Conservation (phyloP, 2,329 filamentous ascomycete species). For the Hymenoscyphus salicellus region DNA sequence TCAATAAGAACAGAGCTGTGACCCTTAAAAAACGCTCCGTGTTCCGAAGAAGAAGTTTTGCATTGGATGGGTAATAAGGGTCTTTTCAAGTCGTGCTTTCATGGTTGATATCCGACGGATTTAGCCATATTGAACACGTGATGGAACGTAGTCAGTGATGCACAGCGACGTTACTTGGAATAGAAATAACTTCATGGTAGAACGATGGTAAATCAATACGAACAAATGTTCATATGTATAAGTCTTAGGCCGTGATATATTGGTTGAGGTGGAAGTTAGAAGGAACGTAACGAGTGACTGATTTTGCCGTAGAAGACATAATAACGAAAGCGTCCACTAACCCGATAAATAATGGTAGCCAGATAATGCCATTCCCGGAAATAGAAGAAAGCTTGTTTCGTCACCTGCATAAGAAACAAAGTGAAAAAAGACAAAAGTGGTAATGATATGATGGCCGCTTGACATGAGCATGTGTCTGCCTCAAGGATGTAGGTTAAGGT, state of each 20-base stretch:
- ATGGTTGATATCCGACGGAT: neutral
- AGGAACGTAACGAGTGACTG: neutral
- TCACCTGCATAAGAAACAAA: constrained; percentile 9
- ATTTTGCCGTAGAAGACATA: neutral
- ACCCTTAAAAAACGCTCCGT: neutral
- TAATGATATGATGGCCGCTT: neutral
- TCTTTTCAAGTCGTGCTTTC: neutral
- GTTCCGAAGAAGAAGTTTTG: neutral
- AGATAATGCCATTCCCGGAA: neutral
- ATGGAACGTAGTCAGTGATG: neutral
- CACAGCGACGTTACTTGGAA: neutral
- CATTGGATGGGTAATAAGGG: constrained; percentile 1
- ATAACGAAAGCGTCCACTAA: neutral
- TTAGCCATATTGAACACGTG: constrained; percentile 11
- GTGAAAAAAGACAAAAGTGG: neutral
- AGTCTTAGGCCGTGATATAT: neutral
- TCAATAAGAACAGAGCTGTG: neutral
- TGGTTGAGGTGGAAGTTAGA: neutral
- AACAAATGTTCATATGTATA: neutral
- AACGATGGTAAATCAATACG: neutral
- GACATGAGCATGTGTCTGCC: neutral
- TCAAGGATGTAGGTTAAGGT: no score
- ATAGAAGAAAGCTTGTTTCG: constrained; percentile 1
- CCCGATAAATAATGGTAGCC: neutral
- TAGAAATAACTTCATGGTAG: neutral